A percentile compares a stretch with the other conserved stretches of the same genome.
phyloP scores from a whole-genome alignment of 208 protist species.

The Trypanosoma cruzi region DNA sequence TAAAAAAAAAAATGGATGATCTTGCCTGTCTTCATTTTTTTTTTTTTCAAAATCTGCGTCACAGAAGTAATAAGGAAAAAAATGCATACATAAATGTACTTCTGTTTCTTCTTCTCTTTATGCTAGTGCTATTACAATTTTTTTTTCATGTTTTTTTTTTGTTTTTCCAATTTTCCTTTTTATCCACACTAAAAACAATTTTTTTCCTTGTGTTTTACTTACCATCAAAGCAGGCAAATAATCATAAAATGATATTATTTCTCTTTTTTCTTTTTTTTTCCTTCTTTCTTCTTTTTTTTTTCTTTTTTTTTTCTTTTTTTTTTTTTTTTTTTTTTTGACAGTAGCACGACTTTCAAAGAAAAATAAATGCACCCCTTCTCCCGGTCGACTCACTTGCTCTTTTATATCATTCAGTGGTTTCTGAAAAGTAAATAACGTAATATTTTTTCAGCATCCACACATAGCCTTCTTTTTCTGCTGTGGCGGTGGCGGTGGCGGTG shows the following conservation, averaged over 20 bases:
- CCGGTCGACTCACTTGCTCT: neutral
- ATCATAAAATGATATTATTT: neutral
- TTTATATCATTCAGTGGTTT: constrained; percentile 7
- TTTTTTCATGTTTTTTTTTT: neutral
- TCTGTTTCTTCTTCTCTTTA: constrained; percentile 1
- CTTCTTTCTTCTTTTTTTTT: neutral
- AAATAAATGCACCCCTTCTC: neutral
- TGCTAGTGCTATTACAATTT: no score
- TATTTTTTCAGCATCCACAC: constrained; percentile 41
- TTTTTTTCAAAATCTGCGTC: constrained; percentile 5
- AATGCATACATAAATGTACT: neutral
- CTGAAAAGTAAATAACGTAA: neutral
- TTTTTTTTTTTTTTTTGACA: constrained; percentile 9
- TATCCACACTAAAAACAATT: neutral
- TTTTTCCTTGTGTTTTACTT: neutral
- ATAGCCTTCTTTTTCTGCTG: constrained; percentile 49
- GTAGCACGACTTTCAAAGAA: neutral
- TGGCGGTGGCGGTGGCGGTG: constrained; percentile 1
- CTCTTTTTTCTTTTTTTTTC: neutral
- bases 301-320: constrained; percentile 1
- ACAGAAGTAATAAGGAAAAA: neutral
- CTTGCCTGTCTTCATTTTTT: neutral
- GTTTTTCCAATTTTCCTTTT: neutral
- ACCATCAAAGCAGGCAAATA: neutral
- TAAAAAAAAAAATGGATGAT: constrained; percentile 12